Evolutionary conservation across 148 eudicot species (phyloP).

Genomic region (Vaccinium myrtillus): DNA sequence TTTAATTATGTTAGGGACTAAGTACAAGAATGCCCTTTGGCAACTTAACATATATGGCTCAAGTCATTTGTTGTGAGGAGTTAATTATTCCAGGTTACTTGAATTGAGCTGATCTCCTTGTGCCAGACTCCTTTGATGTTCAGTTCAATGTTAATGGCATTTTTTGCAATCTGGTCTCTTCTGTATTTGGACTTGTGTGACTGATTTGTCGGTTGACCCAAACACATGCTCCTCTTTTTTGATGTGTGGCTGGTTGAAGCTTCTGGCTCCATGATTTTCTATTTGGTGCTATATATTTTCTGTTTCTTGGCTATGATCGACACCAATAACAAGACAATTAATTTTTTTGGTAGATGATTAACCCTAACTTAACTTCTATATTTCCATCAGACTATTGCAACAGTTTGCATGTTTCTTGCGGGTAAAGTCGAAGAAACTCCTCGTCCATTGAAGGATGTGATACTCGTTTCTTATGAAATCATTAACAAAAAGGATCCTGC

Average conservation of each 20-base stretch:
- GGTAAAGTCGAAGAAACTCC: conserved; percentile 99
- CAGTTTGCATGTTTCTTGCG: conserved; percentile 98
- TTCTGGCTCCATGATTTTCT: background rate
- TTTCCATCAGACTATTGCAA: conserved; percentile 78
- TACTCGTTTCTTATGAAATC: conserved; percentile 88
- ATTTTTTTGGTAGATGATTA: conserved; percentile 3
- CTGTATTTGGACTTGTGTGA: background rate
- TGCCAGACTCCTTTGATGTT: background rate
- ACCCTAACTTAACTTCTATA: conserved; percentile 16
- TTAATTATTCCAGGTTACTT: background rate
- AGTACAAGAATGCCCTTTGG: background rate
- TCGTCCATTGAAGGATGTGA: conserved; percentile 92
- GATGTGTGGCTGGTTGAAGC: background rate
- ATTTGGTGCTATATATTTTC: background rate
- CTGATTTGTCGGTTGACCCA: background rate
- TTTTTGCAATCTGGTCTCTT: background rate
- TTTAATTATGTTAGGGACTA: background rate
- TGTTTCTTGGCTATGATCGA: background rate
- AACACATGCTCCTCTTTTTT: background rate
- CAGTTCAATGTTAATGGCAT: background rate
- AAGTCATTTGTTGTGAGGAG: background rate
- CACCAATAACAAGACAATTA: background rate
- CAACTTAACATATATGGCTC: background rate
- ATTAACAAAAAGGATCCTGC: conserved; percentile 86
- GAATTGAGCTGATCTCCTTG: background rate